Base-by-base conservation (phyloP, 2,329 filamentous ascomycete genomes). In the Monilinia aucupariae region DNA sequence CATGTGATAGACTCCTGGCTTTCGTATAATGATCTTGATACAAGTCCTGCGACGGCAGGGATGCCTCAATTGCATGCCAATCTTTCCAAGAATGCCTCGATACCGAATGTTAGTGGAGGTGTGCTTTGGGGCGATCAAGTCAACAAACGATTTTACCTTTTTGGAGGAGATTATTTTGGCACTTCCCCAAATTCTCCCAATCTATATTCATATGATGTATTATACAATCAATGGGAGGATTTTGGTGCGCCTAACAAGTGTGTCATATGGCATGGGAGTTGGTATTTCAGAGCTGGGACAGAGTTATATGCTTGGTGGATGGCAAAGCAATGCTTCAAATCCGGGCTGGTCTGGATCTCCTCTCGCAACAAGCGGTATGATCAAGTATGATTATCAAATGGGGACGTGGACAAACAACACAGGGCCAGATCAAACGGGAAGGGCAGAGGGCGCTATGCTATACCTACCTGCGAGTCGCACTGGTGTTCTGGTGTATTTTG, bases 281-380 rank as follows among this genome's bases (percentile, higher is more conserved):
- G 78, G 81, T 2, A 77, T 85, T 12, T 78, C 84, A 5, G 77
- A 79, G 45, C 76, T 79, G 2, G 85, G 82, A 13, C 75, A 82
- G 63, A 84, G 81, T 1, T 88, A 82, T 69, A 85, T 86, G 70
- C 82, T 84, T 65, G 85, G 85, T 50, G 85, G 85, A 48, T 88
- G 82, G 80, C 75, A 83, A 63, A 85, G 80, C 67, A 83, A 82
- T 66, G 72, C 73, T 52, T 83, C 82, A 0, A 76, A 79, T 1
- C 75, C 79, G 0, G 77, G 77, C 10, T 87, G 83, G 83, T 72
- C 71, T 20, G 79, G 79, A 1, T 71, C 75, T 9, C 76, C 78
- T 1, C 70, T 80, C 39, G 81, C 81, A 15, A 81, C 80, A 1
- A 78, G 77, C 25, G 78, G 77, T n/a, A 70, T 88, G 51, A 72